Base-by-base conservation (phyloP, 345 rosid genomes). In the Tarenaya hassleriana region DNA sequence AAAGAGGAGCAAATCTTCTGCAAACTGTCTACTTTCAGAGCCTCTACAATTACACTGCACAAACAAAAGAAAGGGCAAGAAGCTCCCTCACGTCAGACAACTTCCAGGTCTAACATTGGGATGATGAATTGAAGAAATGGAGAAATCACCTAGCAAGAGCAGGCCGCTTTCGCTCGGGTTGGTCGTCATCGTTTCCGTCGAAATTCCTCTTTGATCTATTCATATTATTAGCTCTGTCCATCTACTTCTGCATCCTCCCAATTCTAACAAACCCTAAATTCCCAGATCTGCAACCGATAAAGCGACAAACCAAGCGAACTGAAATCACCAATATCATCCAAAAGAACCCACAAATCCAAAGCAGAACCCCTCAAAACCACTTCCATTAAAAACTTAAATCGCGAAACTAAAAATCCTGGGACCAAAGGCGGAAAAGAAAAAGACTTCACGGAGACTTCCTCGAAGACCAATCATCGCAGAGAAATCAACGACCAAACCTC, bases 1-100 rank as follows among this genome's bases (percentile, higher is more conserved):
- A 92, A 59, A 51, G 98, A 92, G 7, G 98, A 92, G 76, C 94
- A 92, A 55, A 92, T 79, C 84, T 80, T 92, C 78, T 92, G 98
- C 62, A 92, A 68, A 70, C 95, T 88, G 60, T 88, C 97, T 63
- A 88, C 78, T 81, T 88, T 92, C 52, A 92, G 76, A 73, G 98
- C 98, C 73, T 92, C 98, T 4, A 92, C 97, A 55, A 92, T 85
- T 20, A 88, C 95, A 50, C 98, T 92, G 72, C 79, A 67, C 51
- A 59, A 47, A 17, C 16, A 14, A 11, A 16, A 46, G 15, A 49
- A 18, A 16, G 14, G 1, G 31, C n/a, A 16, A 10, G 19, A 29
- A 18, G 0, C 16, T n/a, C 56, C 29, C 16, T 8, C 55, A 56
- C 42, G 49, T 44, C 31, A 56, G 67, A 55, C n/a, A 56, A 50